These are phyloP conservation scores for Phaeotremella fagi DNA, from an alignment of 768 basidiomycete species.

Conservation along the genomic window DNA sequence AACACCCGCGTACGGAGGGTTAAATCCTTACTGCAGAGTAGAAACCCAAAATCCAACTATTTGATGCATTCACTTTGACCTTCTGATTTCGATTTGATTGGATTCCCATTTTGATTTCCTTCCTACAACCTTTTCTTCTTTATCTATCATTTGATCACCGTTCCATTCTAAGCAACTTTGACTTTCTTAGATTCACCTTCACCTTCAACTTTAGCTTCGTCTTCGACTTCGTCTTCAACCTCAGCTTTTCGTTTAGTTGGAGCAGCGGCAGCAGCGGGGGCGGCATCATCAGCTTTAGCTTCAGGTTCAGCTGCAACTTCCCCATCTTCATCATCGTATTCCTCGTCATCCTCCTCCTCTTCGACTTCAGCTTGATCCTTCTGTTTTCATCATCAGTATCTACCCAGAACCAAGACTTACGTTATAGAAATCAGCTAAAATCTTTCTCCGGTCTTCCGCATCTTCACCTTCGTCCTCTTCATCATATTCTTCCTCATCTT, in stretches of 20 bases:
- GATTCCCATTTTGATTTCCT: too few relatives aligned
- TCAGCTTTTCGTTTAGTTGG: slow-evolving; percentile 1
- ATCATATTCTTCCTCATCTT: slow-evolving; percentile 11
- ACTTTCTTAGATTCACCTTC: slow-evolving; percentile 9
- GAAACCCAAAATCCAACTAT: too few relatives aligned
- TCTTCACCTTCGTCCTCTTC: background rate
- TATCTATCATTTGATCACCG: too few relatives aligned
- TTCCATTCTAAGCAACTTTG: slow-evolving; percentile 8
- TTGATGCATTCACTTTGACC: too few relatives aligned
- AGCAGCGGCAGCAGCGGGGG: too few relatives aligned
- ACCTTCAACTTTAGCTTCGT: slow-evolving; percentile 2
- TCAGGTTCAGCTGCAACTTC: background rate
- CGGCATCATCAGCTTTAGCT: too few relatives aligned
- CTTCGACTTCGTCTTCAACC: background rate
- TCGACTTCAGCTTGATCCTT: slow-evolving; percentile 1
- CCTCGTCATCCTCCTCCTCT: slow-evolving; percentile 1
- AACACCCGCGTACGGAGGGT: too few relatives aligned
- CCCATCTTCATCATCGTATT: background rate
- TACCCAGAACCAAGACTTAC: slow-evolving; percentile 3
- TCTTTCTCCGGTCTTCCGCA: background rate
- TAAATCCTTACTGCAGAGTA: too few relatives aligned
- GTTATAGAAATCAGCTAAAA: slow-evolving; percentile 16
- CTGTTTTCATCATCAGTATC: background rate
- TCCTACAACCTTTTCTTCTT: too few relatives aligned
- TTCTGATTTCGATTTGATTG: too few relatives aligned